phyloP scores from a whole-genome alignment of 768 basidiomycete species.

The Paxillus rubicundulus region DNA sequence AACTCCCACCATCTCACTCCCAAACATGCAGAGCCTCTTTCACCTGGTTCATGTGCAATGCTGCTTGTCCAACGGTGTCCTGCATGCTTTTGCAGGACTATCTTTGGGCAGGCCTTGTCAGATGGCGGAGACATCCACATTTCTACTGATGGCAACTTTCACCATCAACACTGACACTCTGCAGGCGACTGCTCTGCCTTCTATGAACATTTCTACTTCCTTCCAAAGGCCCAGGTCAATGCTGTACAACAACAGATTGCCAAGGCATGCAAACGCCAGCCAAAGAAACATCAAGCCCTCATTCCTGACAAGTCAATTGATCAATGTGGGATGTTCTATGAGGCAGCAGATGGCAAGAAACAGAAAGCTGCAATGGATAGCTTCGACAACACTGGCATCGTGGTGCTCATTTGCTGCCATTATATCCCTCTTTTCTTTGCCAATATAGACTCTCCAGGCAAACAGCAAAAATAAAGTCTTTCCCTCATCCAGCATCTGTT shows the following conservation, averaged over 20 bases:
- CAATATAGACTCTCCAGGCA: conserved; percentile 34
- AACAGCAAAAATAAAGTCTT: conserved; percentile 41
- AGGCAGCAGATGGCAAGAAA: conserved; percentile 34
- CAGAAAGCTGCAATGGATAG: conserved; percentile 20
- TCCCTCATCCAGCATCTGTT: conserved; percentile 33
- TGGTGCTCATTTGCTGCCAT: conserved; percentile 39
- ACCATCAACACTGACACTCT: conserved; percentile 32
- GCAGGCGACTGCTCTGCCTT: conserved; percentile 34
- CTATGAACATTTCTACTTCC: conserved; percentile 31
- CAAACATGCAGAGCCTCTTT: neutral
- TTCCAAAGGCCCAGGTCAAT: conserved; percentile 35
- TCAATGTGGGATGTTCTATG: conserved; percentile 31
- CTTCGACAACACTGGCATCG: conserved; percentile 35
- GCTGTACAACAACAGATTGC: conserved; percentile 27
- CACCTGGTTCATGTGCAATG: neutral
- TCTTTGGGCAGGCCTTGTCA: conserved; percentile 6
- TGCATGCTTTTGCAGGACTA: conserved; percentile 25
- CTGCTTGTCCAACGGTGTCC: conserved; percentile 26
- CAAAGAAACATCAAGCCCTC: conserved; percentile 1
- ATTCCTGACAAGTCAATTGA: conserved; percentile 37
- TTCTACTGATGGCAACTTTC: conserved; percentile 39
- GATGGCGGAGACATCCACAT: conserved; percentile 38
- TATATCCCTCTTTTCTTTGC: conserved; percentile 40
- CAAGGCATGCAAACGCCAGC: conserved; percentile 13
- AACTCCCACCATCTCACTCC: neutral